Percentiles rank a stretch among this genome's conserved stretches.
Conservation (phyloP, 768 basidiomycete genomes). For the Psilocybe cubensis region DNA sequence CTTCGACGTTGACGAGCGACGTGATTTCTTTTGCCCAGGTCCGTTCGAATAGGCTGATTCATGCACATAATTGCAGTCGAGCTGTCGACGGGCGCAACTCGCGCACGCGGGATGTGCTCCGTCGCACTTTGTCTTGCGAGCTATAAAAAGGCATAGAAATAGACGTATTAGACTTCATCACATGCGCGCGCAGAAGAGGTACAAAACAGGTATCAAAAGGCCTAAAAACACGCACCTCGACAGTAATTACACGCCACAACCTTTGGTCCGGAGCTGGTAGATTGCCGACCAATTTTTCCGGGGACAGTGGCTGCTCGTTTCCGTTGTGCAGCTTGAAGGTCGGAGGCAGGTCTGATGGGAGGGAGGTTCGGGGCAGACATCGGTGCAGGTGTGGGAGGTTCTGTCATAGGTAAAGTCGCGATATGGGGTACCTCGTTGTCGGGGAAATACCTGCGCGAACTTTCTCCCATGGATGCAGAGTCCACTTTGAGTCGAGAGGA, state of each 20-base stretch:
- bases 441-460: slow-evolving; percentile 47
- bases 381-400: slow-evolving; percentile 55
- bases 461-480: slow-evolving; percentile 4
- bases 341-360: slow-evolving; percentile 67
- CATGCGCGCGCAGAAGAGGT: not conserved
- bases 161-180: not conserved
- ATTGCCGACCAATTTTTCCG: slow-evolving; percentile 59
- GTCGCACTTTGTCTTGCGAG: slow-evolving; percentile 89
- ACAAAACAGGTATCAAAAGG: not conserved
- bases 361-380: slow-evolving; percentile 70
- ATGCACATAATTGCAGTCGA: slow-evolving; percentile 83
- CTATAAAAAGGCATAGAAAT: slow-evolving; percentile 37
- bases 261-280: slow-evolving; percentile 76
- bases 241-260: slow-evolving; percentile 91
- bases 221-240: slow-evolving; percentile 58
- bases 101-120: slow-evolving; percentile 85
- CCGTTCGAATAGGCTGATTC: slow-evolving; percentile 46
- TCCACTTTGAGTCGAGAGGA: slow-evolving; percentile 39
- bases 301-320: slow-evolving; percentile 73
- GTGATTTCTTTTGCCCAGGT: slow-evolving; percentile 47
- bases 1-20: slow-evolving; percentile 60
- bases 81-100: slow-evolving; percentile 76
- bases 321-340: slow-evolving; percentile 68
- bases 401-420: slow-evolving; percentile 66
- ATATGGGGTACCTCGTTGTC: slow-evolving; percentile 75